Percentiles rank a stretch among this genome's conserved stretches.
Conservation (phyloP, 176 grass and related monocot species). For the Musa troglodytarum region DNA sequence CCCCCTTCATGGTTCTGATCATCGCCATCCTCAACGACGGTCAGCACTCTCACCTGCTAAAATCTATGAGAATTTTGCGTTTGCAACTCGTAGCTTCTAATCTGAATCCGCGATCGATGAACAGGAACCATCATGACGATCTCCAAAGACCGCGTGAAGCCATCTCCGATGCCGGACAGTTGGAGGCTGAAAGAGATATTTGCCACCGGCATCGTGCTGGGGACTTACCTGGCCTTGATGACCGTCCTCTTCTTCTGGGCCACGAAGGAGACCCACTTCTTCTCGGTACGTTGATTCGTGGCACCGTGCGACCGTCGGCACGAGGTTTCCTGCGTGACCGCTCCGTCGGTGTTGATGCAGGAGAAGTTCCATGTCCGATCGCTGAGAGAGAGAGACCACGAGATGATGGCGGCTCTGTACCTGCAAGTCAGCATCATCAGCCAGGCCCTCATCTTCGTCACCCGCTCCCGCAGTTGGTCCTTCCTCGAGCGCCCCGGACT, state of each 20-base stretch:
- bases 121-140: conserved; percentile 22
- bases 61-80: not conserved
- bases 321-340: not conserved
- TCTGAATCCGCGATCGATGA: too few relatives aligned
- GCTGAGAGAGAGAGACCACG: conserved; percentile 42
- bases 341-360: conserved; percentile 23
- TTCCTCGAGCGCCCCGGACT: conserved; percentile 74
- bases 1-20: conserved; percentile 57
- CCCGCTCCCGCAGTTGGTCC: conserved; percentile 84
- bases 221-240: conserved; percentile 18
- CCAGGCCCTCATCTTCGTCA: conserved; percentile 92
- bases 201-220: conserved; percentile 4
- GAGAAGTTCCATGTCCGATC: conserved; percentile 74
- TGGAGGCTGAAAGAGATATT: conserved; percentile 20
- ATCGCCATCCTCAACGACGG: conserved; percentile 65
- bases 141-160: conserved; percentile 19
- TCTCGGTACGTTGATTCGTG: not conserved
- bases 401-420: conserved; percentile 90
- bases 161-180: conserved; percentile 14
- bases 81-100: too few relatives aligned
- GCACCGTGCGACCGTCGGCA: not conserved
- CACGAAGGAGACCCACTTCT: conserved; percentile 18
- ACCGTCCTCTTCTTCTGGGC: conserved; percentile 21
- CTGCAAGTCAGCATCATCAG: conserved; percentile 99
- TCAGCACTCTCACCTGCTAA: not conserved